These are phyloP conservation scores for Haplographium delicatum DNA, from an alignment of 495 filamentous ascomycete genomes.

Conservation along the genomic window DNA sequence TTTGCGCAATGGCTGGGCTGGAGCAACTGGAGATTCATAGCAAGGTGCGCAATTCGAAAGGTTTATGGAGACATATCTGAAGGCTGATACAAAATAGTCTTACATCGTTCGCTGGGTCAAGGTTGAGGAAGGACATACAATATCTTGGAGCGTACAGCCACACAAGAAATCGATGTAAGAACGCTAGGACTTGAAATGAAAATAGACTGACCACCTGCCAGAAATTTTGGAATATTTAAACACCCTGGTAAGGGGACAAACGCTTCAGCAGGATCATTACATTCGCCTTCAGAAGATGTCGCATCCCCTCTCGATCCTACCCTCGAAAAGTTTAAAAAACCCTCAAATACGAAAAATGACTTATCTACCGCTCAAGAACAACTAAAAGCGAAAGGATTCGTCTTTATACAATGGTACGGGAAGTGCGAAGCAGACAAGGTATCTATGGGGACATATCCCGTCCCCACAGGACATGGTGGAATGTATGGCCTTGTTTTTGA, in stretches of 20 bases:
- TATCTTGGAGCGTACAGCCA: constrained; percentile 96
- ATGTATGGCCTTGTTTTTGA: constrained; percentile 98
- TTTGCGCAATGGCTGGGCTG: constrained; percentile 75
- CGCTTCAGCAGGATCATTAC: constrained; percentile 24
- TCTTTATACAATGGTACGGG: constrained; percentile 81
- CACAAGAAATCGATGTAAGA: constrained; percentile 88
- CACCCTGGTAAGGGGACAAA: constrained; percentile 67
- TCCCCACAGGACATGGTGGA: constrained; percentile 63
- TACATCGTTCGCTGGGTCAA: constrained; percentile 97
- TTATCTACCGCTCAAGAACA: constrained; percentile 68
- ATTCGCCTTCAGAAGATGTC: constrained; percentile 16
- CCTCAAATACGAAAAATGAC: constrained; percentile 33
- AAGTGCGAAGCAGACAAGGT: constrained; percentile 96
- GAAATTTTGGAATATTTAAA: constrained; percentile 95
- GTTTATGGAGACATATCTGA: background rate
- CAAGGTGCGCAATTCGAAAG: constrained; percentile 58
- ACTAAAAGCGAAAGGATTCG: constrained; percentile 77
- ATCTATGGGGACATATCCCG: constrained; percentile 84
- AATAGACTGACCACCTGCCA: constrained; percentile 25
- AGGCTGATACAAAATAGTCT: constrained; percentile 51
- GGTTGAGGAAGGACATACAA: constrained; percentile 81
- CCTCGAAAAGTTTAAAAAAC: constrained; percentile 10
- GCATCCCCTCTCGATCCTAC: constrained; percentile 9
- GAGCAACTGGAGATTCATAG: constrained; percentile 97
- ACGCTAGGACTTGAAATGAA: background rate